Evolutionary conservation across 208 protist genomes (phyloP).

Genomic region (Herpetomonas samuelpessoai): DNA sequence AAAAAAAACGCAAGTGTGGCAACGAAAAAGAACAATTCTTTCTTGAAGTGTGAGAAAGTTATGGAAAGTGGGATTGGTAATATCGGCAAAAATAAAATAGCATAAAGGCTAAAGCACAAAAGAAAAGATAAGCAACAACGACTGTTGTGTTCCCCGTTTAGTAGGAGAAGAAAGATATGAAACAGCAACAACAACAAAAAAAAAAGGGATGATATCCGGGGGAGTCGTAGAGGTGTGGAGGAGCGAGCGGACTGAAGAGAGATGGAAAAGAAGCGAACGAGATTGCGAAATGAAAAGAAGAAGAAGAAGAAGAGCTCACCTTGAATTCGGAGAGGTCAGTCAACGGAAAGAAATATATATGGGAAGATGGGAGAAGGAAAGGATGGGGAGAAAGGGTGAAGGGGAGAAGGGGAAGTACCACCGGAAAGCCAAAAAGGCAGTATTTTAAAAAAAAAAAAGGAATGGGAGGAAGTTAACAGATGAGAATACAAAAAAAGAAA

Average conservation of each 20-base stretch:
- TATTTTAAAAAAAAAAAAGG: background rate
- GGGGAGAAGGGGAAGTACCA: background rate
- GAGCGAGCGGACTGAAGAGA: too few species aligned
- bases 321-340: background rate
- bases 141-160: too few species aligned
- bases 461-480: background rate
- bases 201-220: too few species aligned
- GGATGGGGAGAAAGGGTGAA: constrained; percentile 1
- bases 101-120: too few species aligned
- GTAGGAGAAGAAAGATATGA: background rate
- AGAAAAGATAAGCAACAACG: too few species aligned
- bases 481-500: background rate
- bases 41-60: background rate
- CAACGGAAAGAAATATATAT: background rate
- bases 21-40: background rate
- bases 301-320: background rate
- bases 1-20: background rate
- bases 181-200: background rate
- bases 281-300: too few species aligned
- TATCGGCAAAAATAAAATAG: background rate
- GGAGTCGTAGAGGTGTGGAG: too few species aligned
- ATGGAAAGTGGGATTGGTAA: constrained; percentile 5
- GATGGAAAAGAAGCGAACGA: too few species aligned
- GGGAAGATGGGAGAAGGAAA: constrained; percentile 1
- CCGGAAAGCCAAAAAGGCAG: background rate